These are phyloP conservation scores for Pythium utonaiense DNA, from an alignment of 352 stramenopile genomes.

Conservation along the genomic window DNA sequence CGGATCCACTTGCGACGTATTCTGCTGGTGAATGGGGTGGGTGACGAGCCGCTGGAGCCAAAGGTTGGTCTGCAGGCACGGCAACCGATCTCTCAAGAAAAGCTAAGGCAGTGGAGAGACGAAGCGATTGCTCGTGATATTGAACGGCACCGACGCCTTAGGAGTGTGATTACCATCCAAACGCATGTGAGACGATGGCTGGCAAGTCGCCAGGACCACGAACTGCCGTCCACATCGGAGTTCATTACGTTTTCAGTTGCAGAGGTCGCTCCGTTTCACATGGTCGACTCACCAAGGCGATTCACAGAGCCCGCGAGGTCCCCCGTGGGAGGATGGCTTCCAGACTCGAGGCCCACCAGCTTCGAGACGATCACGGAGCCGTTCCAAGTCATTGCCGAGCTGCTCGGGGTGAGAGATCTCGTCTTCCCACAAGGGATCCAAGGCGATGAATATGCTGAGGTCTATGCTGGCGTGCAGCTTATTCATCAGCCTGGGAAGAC, in stretches of 20 bases:
- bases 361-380: conserved; percentile 1
- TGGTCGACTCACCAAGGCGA: not conserved
- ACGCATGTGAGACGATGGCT: not conserved
- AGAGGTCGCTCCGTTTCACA: not conserved
- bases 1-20: conserved; percentile 20
- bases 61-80: not conserved
- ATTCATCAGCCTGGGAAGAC: not conserved
- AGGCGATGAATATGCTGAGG: not conserved
- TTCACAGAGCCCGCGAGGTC: not conserved
- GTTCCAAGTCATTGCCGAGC: conserved; percentile 18
- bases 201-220: not conserved
- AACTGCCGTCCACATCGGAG: conserved; percentile 13
- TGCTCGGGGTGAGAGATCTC: conserved; percentile 18
- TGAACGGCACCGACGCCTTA: not conserved
- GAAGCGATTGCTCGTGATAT: conserved; percentile 8
- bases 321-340: not conserved
- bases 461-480: conserved; percentile 4
- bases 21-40: conserved; percentile 6
- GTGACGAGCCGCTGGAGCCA: not conserved
- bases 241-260: conserved; percentile 3
- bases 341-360: not conserved
- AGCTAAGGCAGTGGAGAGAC: conserved; percentile 5
- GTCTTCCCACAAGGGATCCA: not conserved
- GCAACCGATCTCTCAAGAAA: not conserved
- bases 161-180: conserved; percentile 5